A percentile compares a stretch with the other conserved stretches of the same genome.
These are phyloP conservation scores for Knoxdaviesia capensis DNA, from an alignment of 2,329 filamentous ascomycete species.

Conservation along the genomic window DNA sequence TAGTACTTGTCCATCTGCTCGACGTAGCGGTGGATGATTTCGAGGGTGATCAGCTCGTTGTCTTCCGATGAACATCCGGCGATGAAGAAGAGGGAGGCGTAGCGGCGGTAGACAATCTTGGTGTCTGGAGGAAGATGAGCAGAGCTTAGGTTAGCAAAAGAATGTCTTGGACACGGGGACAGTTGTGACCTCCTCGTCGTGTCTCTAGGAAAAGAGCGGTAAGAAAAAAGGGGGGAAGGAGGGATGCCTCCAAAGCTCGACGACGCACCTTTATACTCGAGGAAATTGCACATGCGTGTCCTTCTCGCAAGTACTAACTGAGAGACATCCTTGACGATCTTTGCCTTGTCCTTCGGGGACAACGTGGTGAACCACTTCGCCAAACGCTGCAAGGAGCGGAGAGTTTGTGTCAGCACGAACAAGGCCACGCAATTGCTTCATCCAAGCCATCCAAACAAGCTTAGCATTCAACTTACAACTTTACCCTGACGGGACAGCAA, in stretches of 20 bases:
- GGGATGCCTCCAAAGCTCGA: not conserved
- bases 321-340: slow-evolving; percentile 99
- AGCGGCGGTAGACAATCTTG: slow-evolving; percentile 96
- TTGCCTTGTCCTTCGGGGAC: slow-evolving; percentile 95
- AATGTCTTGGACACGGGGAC: not conserved
- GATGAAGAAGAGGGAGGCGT: slow-evolving; percentile 98
- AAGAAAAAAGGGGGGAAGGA: not conserved
- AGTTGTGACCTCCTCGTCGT: too few relatives aligned
- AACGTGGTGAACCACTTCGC: slow-evolving; percentile 99
- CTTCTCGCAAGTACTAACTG: slow-evolving; percentile 89
- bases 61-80: slow-evolving; percentile 92
- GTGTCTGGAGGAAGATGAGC: slow-evolving; percentile 40
- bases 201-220: not conserved
- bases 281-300: slow-evolving; percentile 99
- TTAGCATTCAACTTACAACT: slow-evolving; percentile 49
- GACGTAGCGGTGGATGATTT: slow-evolving; percentile 97
- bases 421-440: too few relatives aligned
- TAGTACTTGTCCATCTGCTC: slow-evolving; percentile 99
- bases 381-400: slow-evolving; percentile 47
- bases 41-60: slow-evolving; percentile 94
- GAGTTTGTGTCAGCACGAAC: not conserved
- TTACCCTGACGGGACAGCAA: slow-evolving; percentile 96
- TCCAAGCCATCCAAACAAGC: not conserved
- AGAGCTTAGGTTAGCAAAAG: slow-evolving; percentile 2
- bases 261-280: slow-evolving; percentile 83